A percentile compares a stretch with the other conserved stretches of the same genome.
Conservation (phyloP, 2,329 filamentous ascomycete genomes). For the Pleomassaria siparia region DNA sequence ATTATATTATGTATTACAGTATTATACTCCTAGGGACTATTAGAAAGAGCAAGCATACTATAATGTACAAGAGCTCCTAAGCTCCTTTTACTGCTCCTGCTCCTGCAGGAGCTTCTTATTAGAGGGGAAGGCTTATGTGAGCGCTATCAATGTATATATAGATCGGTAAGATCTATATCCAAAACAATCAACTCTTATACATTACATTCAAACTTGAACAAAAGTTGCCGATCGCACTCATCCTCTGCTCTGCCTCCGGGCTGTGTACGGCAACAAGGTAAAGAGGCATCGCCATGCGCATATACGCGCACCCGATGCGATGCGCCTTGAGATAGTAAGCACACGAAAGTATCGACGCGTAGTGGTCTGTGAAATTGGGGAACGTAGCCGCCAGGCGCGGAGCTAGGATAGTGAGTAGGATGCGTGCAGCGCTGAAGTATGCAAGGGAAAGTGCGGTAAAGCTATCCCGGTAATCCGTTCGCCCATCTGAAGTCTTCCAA, state of each 20-base stretch:
- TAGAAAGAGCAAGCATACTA: no score
- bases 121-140: no score
- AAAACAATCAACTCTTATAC: no score
- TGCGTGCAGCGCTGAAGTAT: constrained; percentile 24
- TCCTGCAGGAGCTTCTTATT: no score
- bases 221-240: constrained; percentile 15
- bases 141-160: no score
- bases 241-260: constrained; percentile 14
- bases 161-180: no score
- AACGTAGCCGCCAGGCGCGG: constrained; percentile 10
- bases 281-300: constrained; percentile 34
- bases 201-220: no score
- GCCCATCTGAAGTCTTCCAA: constrained; percentile 4
- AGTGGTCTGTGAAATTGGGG: constrained; percentile 16
- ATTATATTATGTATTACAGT: no score
- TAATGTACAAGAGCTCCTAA: no score
- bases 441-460: constrained; percentile 28
- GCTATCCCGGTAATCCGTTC: constrained; percentile 17
- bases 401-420: constrained; percentile 19
- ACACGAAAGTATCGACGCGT: constrained; percentile 21
- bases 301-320: constrained; percentile 30
- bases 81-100: no score
- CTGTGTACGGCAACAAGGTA: constrained; percentile 32
- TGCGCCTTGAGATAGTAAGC: constrained; percentile 20
- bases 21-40: no score